Evolutionary conservation across 495 filamentous ascomycete species (phyloP), one percentile per base, ranked within the genome.

Genomic region (Hypoxylon rickii): DNA sequence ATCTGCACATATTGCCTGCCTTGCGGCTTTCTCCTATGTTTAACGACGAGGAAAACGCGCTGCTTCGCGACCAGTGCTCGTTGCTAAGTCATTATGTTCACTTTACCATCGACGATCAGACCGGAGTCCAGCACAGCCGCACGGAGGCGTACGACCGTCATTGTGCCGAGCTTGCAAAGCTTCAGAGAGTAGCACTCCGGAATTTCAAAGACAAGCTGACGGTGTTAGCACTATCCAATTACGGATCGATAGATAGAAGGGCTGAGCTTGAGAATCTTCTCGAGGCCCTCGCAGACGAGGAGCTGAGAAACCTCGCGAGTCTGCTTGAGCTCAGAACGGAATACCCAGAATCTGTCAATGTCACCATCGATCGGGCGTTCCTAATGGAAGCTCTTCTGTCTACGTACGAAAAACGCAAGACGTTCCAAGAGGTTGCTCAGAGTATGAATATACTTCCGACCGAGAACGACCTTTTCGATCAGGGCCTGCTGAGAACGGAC

Each of bases 31-130:
- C 92, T 0, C 86, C 86, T 12, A 65, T 93, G 41, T 96, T 88
- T 61, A 85, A 84, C 42, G 80, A 83, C 41, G 83, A 86, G 34
- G 83, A 84, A 7, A 91, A 91, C 67, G 83, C 82, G 6, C 78
- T 97, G 12, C 76, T 97, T 44, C 85, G 92, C 39, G 94, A 99
- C 54, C 81, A 96, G 15, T 85, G 83, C 67, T 73, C 80, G 4
- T 79, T 99, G 13, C 74, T 97, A 16, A 81, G 83, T 29, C 94
- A 97, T 69, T 99, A 90, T 69, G 80, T 86, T 5, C 76, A 88
- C 56, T 99, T 99, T 63, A 84, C 90, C 1, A 86, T 97, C 48
- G 89, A 99, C 65, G 95, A 97, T 66, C 89, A 95, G 62, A 90
- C 86, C 2, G 93, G 92, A 2, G 79, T 83, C 36, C 86, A 94